Evolutionary conservation across 345 rosid species (phyloP), one percentile per base, ranked within the genome.

Genomic region (Bruguiera gymnorhiza): DNA sequence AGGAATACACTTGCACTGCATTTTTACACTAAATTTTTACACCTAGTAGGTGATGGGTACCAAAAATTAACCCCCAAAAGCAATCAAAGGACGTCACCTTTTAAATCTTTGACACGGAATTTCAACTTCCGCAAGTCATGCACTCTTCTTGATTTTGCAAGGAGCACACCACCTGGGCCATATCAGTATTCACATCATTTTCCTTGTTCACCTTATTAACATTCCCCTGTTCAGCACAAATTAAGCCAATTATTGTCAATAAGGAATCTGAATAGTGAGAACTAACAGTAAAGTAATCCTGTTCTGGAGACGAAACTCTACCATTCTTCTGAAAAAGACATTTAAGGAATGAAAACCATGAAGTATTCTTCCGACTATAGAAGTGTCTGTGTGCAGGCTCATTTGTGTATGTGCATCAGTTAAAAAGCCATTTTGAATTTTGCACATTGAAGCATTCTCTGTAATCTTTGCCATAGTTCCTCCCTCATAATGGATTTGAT

Each of bases 91-190:
- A 43, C 18, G 5, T 3, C 50, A 43, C 16, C 4, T 3, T 43
- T 11, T 43, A 43, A 15, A 13, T 43, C 18, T 43, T 29, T 29
- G 55, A 34, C 54, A 24, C 24, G 7, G 55, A 24, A 69, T 1
- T 24, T 79, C 67, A 92, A 76, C 96, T 84, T 70, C 94, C 92
- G 62, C 98, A 91, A 62, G 97, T 80, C 80, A 89, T 65, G 87
- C 98, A 93, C 13, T 89, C 96, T 18, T 93, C 97, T 23, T 79
- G 86, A 65, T 86, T 91, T 54, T 85, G 77, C 50, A 91, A 73
- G 46, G 97, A 93, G 78, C 98, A 89, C 32, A 83, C 92, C 86
- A 88, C 74, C 59, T 85, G 86, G 20, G 92, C 89, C 82, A 86
- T 80, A 1, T 61, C 73, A 51, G 59, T 74, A 19, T 79, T 85